Evolutionary conservation across 2,329 filamentous ascomycete species (phyloP), one percentile per base, ranked within the genome.

Genomic region (Colletotrichum plurivorum): DNA sequence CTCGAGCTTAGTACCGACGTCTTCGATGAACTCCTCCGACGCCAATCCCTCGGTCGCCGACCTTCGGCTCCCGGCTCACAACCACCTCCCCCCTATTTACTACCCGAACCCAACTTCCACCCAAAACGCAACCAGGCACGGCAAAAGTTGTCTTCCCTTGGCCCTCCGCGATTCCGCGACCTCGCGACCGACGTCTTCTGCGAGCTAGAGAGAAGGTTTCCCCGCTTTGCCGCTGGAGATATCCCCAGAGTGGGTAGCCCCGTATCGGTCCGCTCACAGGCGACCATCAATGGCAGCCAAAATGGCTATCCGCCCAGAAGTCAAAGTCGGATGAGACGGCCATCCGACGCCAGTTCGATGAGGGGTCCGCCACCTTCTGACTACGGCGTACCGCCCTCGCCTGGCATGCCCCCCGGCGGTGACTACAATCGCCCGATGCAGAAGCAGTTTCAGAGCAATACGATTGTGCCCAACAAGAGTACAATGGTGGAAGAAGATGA

Each of bases 1-100:
- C 94, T 97, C 81, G 96, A 99, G 83, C 88, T 99, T 71, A 98
- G 95, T 81, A 98, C 95, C 67, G 96, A 99, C 82, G 95, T 99
- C 48, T 98, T 93, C 82, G 96, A 99, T 81, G 96, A 99, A 82
- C 86, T 98, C 73, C 87, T 97, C 73, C 92, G 96, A 69, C 90
- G 96, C 72, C 95, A 98, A 80, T 89, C 93, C 73, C 86, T 86
- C 59, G 87, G 87, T 62, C 83, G 89, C 70, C 83, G 83, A 63
- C 84, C 85, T 16, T 83, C 87, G 22, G 87, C 85, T 73, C 84
- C 84, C 25, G 81, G 82, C 20, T 84, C 85, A 55, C 85, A 83
- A 71, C 79, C 82, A 4, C 86, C 88, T n/a, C 93, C 94, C 2
- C 83, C 89, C 13, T 97, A 90, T 77, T 88, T 99, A 6, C 84